Conservation (phyloP, 2,329 filamentous ascomycete species). For the Triangularia verruculosa region DNA sequence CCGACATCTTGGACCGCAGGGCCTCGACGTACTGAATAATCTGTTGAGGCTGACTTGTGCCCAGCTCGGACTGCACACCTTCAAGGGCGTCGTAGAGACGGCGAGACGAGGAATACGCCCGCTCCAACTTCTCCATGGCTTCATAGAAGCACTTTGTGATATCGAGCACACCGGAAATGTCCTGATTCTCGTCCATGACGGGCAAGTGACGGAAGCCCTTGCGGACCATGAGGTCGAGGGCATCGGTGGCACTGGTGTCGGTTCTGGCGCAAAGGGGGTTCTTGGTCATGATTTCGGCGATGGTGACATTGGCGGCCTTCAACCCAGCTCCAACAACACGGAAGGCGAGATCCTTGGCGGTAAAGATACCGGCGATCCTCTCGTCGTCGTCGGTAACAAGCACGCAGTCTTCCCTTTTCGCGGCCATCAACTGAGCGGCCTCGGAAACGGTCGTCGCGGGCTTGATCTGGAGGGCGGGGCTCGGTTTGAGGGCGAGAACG, state of each 20-base stretch:
- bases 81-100: slow-evolving; percentile 97
- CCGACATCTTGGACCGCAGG: slow-evolving; percentile 93
- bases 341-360: slow-evolving; percentile 96
- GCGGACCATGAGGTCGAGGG: slow-evolving; percentile 93
- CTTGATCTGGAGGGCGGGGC: slow-evolving; percentile 95
- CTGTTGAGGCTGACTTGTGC: slow-evolving; percentile 93
- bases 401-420: slow-evolving; percentile 97
- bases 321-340: slow-evolving; percentile 88
- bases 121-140: slow-evolving; percentile 98
- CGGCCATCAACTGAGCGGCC: slow-evolving; percentile 97
- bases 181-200: slow-evolving; percentile 99
- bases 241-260: slow-evolving; percentile 96
- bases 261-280: slow-evolving; percentile 96
- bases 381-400: slow-evolving; percentile 97
- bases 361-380: slow-evolving; percentile 97
- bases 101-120: slow-evolving; percentile 95
- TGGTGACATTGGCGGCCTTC: slow-evolving; percentile 85
- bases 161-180: slow-evolving; percentile 95
- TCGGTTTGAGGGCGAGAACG: slow-evolving; percentile 91
- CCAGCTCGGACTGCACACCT: slow-evolving; percentile 94
- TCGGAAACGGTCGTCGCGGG: slow-evolving; percentile 90
- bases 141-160: slow-evolving; percentile 99
- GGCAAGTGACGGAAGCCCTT: slow-evolving; percentile 97
- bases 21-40: slow-evolving; percentile 99
- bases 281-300: slow-evolving; percentile 99